A percentile compares a stretch with the other conserved stretches of the same genome.
These are phyloP conservation scores for Mortierella sp. DNA, from an alignment of 371 early-diverging fungal species.

Conservation along the genomic window DNA sequence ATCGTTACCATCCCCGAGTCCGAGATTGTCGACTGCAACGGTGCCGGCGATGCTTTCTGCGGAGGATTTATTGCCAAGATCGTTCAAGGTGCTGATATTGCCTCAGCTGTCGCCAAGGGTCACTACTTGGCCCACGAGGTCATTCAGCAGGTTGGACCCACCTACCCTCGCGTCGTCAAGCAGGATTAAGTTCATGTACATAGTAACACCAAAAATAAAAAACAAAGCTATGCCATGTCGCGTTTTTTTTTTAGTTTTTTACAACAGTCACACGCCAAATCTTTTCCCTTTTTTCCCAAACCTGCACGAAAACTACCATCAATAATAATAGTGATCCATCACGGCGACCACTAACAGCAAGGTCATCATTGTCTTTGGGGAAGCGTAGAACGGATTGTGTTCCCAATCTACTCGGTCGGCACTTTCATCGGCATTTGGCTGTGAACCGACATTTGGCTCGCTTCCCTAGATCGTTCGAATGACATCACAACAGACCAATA, in stretches of 20 bases:
- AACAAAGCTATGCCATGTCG: too few relatives aligned
- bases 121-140: constrained; percentile 93
- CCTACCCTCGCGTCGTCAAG: constrained; percentile 69
- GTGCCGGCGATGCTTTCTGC: constrained; percentile 97
- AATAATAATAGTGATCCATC: not conserved
- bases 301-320: not conserved
- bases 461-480: not conserved
- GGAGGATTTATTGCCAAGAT: constrained; percentile 93
- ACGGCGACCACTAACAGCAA: not conserved
- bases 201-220: too few relatives aligned
- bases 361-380: not conserved
- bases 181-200: constrained; percentile 26
- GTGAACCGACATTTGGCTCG: not conserved
- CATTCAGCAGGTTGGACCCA: constrained; percentile 91
- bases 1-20: constrained; percentile 73
- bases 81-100: constrained; percentile 77
- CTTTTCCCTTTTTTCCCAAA: not conserved
- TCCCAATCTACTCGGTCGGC: not conserved
- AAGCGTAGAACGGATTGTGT: not conserved
- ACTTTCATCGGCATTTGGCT: not conserved
- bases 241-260: too few relatives aligned
- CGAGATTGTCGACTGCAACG: constrained; percentile 96
- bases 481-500: not conserved
- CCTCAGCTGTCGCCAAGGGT: constrained; percentile 85
- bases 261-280: too few relatives aligned